Base-by-base conservation (phyloP, 2,329 filamentous ascomycete species). In the Gliomastix tumulicola region DNA sequence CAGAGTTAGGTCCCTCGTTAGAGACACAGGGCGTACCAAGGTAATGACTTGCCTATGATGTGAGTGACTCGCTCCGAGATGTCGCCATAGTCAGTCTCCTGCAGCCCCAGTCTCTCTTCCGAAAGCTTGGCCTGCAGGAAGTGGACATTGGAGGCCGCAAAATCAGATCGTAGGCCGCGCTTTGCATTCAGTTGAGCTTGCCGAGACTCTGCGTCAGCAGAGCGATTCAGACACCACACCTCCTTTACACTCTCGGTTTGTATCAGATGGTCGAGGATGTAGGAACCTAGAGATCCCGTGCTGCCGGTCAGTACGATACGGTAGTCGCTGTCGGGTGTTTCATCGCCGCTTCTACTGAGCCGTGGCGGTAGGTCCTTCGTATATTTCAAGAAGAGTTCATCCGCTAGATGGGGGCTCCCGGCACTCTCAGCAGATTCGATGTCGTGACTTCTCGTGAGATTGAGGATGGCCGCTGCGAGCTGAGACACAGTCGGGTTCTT, bases 211-310 rank as follows among this genome's bases (percentile, higher is more conserved):
- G 22, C 22, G n/a, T 9, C 9, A 25, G 18, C 17, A 12, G 44
- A 48, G 15, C 54, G 47, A 35, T 57, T 57, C 10, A 57, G 40
- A 6, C 46, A 48, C 17, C 51, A 32, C 4, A 57, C 22, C 13
- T 40, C 49, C 11, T 20, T 23, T 2, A 44, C 40, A 4, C 25
- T 13, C 3, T 34, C 21, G 41, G 28, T 7, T 22, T 34, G 11
- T 17, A 32, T 33, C 56, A 53, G 10, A 65, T 53, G 42, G 18
- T 62, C 53, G 8, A 69, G 55, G 3, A 95, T 68, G 51, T 88
- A 92, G 1, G 85, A 76, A 13, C 88, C 89, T 16, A 96, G 62
- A 62, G 94, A 94, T 4, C 89, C 89, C 6, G 89, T 95, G 4
- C 84, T 87, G 18, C 89, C 89, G 3, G 88, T 95, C 9, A 95